Evolutionary conservation across 83 land plant genomes (phyloP), one percentile per base, ranked within the genome.

Genomic region (Diphasiastrum complanatum): DNA sequence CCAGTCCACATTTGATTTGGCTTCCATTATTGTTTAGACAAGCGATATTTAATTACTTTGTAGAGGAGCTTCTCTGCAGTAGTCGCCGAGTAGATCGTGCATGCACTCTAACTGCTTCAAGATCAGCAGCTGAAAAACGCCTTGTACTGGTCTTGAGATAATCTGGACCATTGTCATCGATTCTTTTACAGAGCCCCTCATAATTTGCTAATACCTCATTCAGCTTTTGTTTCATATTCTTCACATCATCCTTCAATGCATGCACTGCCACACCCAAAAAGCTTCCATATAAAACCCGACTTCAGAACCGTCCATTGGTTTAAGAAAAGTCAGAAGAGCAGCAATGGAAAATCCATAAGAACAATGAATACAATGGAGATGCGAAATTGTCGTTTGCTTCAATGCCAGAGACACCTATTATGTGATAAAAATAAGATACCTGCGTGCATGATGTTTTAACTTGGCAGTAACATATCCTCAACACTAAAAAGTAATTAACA

Each of bases 111-210:
- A 16, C 52, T 16, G 5, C 23, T 22, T 55, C 10, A 55, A 55
- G 16, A 55, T 62, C 69, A 43, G 5, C 40, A 5, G 49, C 3
- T 18, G 76, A 30, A 33, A 82, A 77, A 53, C 81, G 86, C 43
- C 56, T 71, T 32, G 73, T 36, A 29, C 77, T 65, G 19, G 76
- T 61, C 45, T 68, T 73, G 37, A 86, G 75, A 16, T 74, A 73
- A 45, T 90, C 85, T 18, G 91, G 92, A 8, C 92, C 96, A 40
- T 82, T 83, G 0, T 50, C 56, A 36, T 75, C 58, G 26, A 92
- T 83, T 62, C 85, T 79, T 71, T 79, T 87, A 61, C 87, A 85
- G 22, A 92, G 58, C 24, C 85, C 79, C 28, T 92, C 80, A 53
- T 88, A 88, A 23, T 83, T 81, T 50, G 78, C 82, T 12, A 88